Conservation (phyloP, 495 filamentous ascomycete species). For the Penicillium flavigenum region DNA sequence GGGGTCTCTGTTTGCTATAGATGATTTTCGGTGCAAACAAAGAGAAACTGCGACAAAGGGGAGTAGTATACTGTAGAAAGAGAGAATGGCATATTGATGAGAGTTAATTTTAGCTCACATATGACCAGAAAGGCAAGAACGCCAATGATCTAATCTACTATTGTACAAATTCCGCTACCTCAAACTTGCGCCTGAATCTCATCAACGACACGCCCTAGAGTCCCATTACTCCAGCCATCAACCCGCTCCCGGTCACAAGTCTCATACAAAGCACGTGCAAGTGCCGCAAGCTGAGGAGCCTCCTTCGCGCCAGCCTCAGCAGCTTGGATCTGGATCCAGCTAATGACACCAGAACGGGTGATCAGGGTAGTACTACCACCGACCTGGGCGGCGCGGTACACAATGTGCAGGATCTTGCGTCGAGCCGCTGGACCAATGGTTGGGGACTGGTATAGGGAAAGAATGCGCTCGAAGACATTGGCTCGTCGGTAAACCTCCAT, state of each 20-base stretch:
- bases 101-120: neutral
- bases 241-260: slow-evolving; percentile 69
- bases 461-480: slow-evolving; percentile 74
- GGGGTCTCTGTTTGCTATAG: too few relatives aligned
- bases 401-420: slow-evolving; percentile 67
- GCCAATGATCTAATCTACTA: slow-evolving; percentile 1
- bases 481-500: slow-evolving; percentile 79
- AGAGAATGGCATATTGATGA: neutral
- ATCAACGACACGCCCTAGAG: slow-evolving; percentile 35
- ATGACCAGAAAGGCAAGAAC: neutral
- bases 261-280: slow-evolving; percentile 64
- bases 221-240: slow-evolving; percentile 62
- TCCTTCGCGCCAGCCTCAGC: slow-evolving; percentile 46
- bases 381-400: slow-evolving; percentile 71
- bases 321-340: slow-evolving; percentile 70
- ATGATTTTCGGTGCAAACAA: too few relatives aligned
- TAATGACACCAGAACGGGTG: slow-evolving; percentile 76
- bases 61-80: neutral
- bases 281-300: slow-evolving; percentile 48
- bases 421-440: slow-evolving; percentile 57
- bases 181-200: slow-evolving; percentile 25
- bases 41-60: too few relatives aligned
- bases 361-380: slow-evolving; percentile 82
- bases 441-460: slow-evolving; percentile 68
- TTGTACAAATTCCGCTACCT: neutral